Evolutionary conservation across 805 yeast species (phyloP), one percentile per base, ranked within the genome.

Genomic region (Cyberlindnera mycetangii): DNA sequence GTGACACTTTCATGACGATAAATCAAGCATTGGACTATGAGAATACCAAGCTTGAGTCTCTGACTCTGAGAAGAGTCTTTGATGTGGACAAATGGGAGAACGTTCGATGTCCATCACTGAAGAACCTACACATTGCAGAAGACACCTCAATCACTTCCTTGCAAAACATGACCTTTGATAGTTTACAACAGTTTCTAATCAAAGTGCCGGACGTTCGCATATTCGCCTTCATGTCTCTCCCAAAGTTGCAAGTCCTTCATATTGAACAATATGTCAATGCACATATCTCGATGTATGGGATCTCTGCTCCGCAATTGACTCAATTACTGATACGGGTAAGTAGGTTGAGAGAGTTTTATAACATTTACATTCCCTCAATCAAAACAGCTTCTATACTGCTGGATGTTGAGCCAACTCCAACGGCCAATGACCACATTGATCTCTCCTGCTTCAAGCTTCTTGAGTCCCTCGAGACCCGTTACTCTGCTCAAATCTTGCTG

Each of bases 191-290:
- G 16, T 21, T 48, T 9, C 20, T 12, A 16, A 45, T 53, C 16
- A 41, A 35, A 10, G 53, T 48, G 17, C 32, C 54, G 1, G 56
- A 53, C 33, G 42, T 53, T 8, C 28, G 18, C 6, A 21, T 15
- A 5, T 24, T 53, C 18, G 30, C 42, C 1, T 18, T 40, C 22
- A 27, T 51, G n/a, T n/a, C 28, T 19, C 39, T 47, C 7, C 55
- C 55, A n/a, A 17, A 16, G 14, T 17, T 49, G n/a, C 32, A 18
- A 17, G 21, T 24, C 1, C 28, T 53, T 2, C 53, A 48, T 24
- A 36, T 53, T 25, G 56, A 53, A 41, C 56, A 53, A 37, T 49
- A 48, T 22, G 30, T 49, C 27, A 43, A 51, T 24, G 33, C 51
- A 5, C 33, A 24, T 0, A 27, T 53, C n/a, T 19, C 41, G 3